Conservation (phyloP, 1,139 yeast genomes). For the Candida pseudocylindracea region DNA sequence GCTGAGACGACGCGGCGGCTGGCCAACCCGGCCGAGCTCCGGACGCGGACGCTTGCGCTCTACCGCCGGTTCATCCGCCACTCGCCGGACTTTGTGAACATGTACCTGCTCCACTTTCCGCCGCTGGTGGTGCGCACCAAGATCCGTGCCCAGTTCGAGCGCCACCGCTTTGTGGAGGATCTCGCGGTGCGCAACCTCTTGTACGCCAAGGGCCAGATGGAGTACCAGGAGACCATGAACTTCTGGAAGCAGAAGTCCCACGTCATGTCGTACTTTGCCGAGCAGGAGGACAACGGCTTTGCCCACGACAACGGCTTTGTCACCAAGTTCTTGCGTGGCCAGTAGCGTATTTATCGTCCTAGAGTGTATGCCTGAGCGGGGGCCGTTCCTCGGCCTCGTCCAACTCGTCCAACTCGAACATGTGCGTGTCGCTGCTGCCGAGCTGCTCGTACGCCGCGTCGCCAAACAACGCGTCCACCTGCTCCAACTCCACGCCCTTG, state of each 20-base stretch:
- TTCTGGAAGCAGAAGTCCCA: slow-evolving; percentile 88
- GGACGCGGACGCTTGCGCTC: slow-evolving; percentile 39
- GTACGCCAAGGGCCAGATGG: slow-evolving; percentile 75
- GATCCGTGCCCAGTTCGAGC: slow-evolving; percentile 76
- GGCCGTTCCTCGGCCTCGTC: slow-evolving; percentile 1
- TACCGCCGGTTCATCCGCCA: slow-evolving; percentile 54
- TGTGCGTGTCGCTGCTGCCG: not conserved
- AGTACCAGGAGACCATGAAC: slow-evolving; percentile 69
- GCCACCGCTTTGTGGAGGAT: slow-evolving; percentile 56
- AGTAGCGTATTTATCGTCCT: slow-evolving; percentile 2
- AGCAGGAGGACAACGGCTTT: slow-evolving; percentile 28
- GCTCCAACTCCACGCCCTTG: slow-evolving; percentile 28
- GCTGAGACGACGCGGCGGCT: slow-evolving; percentile 67
- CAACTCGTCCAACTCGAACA: slow-evolving; percentile 10
- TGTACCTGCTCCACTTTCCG: slow-evolving; percentile 68
- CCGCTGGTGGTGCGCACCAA: slow-evolving; percentile 65
- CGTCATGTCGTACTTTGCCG: slow-evolving; percentile 62
- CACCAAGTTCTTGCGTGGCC: slow-evolving; percentile 52
- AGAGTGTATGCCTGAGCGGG: not conserved
- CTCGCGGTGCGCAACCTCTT: slow-evolving; percentile 43
- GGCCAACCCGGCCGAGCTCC: slow-evolving; percentile 36
- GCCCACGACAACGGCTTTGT: slow-evolving; percentile 33
- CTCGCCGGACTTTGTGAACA: slow-evolving; percentile 38
- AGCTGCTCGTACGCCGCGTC: not conserved
- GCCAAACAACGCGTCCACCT: slow-evolving; percentile 50